Percentiles rank a stretch among this genome's conserved stretches.
Conservation (phyloP, 306 rosid species). For the Prosopis cineraria region DNA sequence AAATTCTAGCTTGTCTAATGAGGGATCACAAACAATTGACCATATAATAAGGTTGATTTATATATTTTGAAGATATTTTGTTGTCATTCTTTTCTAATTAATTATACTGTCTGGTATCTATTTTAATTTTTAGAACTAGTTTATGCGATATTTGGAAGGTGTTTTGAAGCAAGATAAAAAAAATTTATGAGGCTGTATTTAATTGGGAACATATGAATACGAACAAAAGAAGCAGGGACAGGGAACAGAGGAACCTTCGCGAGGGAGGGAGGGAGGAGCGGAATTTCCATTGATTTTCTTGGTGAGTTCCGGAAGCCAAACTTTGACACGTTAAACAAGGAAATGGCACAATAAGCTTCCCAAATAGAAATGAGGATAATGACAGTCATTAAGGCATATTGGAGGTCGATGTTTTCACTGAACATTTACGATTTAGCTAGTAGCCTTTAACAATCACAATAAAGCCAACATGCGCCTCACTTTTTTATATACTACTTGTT, state of each 20-base stretch:
- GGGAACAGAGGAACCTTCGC: background rate
- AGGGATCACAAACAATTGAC: no score
- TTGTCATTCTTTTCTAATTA: no score
- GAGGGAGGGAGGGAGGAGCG: background rate
- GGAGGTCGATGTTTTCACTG: conserved; percentile 7
- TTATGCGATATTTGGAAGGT: no score
- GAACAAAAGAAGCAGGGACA: background rate
- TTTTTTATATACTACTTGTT: background rate
- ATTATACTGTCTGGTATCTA: no score
- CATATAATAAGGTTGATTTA: no score
- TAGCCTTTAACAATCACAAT: conserved; percentile 34
- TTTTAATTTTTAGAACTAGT: no score
- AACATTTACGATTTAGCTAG: background rate
- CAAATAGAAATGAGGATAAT: conserved; percentile 29
- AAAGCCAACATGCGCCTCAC: conserved; percentile 8
- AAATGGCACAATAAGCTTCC: conserved; percentile 12
- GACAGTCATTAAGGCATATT: conserved; percentile 30
- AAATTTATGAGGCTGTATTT: background rate
- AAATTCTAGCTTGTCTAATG: no score
- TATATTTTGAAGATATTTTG: no score
- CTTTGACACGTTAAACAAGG: conserved; percentile 6
- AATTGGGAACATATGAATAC: background rate
- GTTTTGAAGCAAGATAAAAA: background rate
- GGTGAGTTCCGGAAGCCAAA: background rate
- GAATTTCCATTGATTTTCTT: conserved; percentile 2